These are phyloP conservation scores for Phalaenopsis aphrodite DNA, from an alignment of 106 monocot genomes.

Conservation along the genomic window DNA sequence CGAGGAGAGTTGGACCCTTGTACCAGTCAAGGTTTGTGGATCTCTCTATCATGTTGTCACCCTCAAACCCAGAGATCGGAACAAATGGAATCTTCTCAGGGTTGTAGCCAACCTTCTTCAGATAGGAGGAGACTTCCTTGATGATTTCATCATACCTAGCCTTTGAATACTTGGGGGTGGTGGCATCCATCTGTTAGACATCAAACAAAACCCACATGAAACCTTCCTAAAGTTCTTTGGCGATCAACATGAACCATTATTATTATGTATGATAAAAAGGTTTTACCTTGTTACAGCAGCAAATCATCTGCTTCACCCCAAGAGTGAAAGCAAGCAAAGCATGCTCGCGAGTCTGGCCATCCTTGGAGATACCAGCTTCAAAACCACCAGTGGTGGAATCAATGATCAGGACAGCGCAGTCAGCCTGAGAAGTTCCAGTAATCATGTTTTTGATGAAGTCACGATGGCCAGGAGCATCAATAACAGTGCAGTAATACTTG, in stretches of 20 bases:
- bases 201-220: not conserved
- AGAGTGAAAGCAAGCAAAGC: conserved; percentile 63
- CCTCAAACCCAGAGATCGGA: conserved; percentile 58
- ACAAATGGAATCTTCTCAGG: conserved; percentile 54
- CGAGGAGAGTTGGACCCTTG: conserved; percentile 58
- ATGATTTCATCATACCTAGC: conserved; percentile 54
- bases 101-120: conserved; percentile 65
- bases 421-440: conserved; percentile 56
- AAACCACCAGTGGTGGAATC: conserved; percentile 68
- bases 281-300: conserved; percentile 57
- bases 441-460: conserved; percentile 71
- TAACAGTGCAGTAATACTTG: conserved; percentile 29
- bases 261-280: not conserved
- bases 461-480: conserved; percentile 53
- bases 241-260: not conserved
- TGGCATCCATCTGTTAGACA: conserved; percentile 42
- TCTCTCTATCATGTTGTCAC: conserved; percentile 63
- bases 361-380: conserved; percentile 67
- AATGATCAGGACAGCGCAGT: conserved; percentile 49
- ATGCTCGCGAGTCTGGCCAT: conserved; percentile 63
- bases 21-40: conserved; percentile 64
- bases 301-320: conserved; percentile 64
- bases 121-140: conserved; percentile 52
- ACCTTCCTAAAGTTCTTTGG: too few relatives aligned
- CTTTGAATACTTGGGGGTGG: conserved; percentile 49